A percentile compares a stretch with the other conserved stretches of the same genome.
Conservation (phyloP, 2,329 filamentous ascomycete genomes). For the Septoria petroselini region DNA sequence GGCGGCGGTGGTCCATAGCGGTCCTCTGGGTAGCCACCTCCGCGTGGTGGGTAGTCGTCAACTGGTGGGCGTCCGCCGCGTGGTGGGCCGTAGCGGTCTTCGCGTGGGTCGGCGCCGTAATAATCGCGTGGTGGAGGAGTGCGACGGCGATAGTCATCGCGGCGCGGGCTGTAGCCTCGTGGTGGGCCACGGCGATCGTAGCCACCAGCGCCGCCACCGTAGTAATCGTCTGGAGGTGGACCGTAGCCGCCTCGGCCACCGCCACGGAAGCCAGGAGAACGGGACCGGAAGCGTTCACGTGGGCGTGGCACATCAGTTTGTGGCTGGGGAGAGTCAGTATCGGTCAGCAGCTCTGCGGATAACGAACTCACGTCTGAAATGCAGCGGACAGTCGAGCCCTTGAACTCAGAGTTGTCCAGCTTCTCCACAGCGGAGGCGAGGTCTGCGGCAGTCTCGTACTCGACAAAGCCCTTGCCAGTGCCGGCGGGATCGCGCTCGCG, state of each 20-base stretch:
- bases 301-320: constrained; percentile 66
- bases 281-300: constrained; percentile 67
- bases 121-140: constrained; percentile 63
- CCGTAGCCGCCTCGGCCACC: constrained; percentile 50
- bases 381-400: constrained; percentile 81
- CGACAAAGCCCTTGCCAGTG: constrained; percentile 80
- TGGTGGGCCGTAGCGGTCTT: constrained; percentile 60
- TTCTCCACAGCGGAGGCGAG: constrained; percentile 90
- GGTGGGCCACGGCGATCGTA: constrained; percentile 79
- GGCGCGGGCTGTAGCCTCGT: constrained; percentile 79
- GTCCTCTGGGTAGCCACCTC: constrained; percentile 64
- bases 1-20: constrained; percentile 57
- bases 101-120: constrained; percentile 83
- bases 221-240: constrained; percentile 64
- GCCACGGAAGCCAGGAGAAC: constrained; percentile 65
- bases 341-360: neutral
- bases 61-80: constrained; percentile 67
- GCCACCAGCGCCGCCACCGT: constrained; percentile 42
- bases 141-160: constrained; percentile 82
- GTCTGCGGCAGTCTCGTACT: constrained; percentile 91
- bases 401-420: constrained; percentile 89
- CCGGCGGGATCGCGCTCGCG: constrained; percentile 74
- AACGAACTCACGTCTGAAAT: constrained; percentile 68
- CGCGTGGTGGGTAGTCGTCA: constrained; percentile 67
- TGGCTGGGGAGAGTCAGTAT: constrained; percentile 51